These are phyloP conservation scores for Leccinum barrowsii DNA, from an alignment of 768 basidiomycete genomes.

Conservation along the genomic window DNA sequence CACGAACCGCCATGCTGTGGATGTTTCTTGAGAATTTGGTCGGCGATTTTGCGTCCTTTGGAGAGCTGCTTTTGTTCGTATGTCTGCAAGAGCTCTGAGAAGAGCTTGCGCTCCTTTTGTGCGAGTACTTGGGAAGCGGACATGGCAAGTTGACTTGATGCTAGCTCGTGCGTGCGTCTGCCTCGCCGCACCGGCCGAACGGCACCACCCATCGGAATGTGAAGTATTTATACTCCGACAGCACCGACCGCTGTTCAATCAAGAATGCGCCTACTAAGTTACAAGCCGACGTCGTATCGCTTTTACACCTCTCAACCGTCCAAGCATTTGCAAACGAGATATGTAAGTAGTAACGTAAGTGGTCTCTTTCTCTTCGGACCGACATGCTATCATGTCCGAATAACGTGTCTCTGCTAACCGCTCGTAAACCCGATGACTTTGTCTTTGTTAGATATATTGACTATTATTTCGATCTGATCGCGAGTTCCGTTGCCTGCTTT, in stretches of 20 bases:
- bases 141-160: conserved; percentile 9
- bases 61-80: conserved; percentile 90
- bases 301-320: conserved; percentile 73
- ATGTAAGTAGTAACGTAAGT: conserved; percentile 45
- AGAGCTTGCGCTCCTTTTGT: conserved; percentile 79
- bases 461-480: conserved; percentile 79
- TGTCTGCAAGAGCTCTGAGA: conserved; percentile 79
- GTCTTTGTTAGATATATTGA: conserved; percentile 67
- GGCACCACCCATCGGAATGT: not conserved
- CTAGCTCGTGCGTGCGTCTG: not conserved
- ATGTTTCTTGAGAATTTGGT: conserved; percentile 91
- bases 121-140: conserved; percentile 43
- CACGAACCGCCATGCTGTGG: conserved; percentile 92
- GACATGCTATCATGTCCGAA: conserved; percentile 69
- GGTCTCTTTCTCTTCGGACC: not conserved
- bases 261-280: conserved; percentile 59
- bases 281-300: conserved; percentile 66
- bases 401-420: conserved; percentile 55
- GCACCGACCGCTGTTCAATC: conserved; percentile 37
- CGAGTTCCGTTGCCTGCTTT: conserved; percentile 72
- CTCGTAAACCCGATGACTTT: conserved; percentile 41
- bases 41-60: conserved; percentile 86
- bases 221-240: not conserved
- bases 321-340: conserved; percentile 56
- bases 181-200: not conserved